phyloP scores from a whole-genome alignment of 805 yeast species.

The Starmerella bacillaris region DNA sequence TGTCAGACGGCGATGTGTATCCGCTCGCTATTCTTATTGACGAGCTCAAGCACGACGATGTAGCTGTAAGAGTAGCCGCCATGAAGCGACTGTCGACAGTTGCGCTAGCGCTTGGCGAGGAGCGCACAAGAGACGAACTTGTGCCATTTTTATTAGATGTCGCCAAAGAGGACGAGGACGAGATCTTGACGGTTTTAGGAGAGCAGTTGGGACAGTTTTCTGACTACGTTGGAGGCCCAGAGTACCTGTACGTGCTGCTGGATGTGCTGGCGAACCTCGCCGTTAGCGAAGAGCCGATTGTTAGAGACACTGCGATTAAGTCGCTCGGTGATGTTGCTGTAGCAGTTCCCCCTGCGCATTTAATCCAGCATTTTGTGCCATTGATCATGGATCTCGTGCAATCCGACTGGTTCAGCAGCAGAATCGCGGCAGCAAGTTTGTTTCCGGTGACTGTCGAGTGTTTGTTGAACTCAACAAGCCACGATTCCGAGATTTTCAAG shows the following conservation, averaged over 20 bases:
- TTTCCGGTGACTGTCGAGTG: constrained; percentile 39
- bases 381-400: constrained; percentile 59
- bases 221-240: constrained; percentile 73
- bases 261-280: constrained; percentile 66
- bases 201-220: constrained; percentile 76
- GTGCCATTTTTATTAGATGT: constrained; percentile 70
- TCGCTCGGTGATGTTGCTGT: constrained; percentile 57
- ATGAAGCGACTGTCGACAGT: constrained; percentile 88
- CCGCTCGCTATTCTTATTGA: constrained; percentile 94
- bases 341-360: constrained; percentile 41
- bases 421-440: constrained; percentile 81
- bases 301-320: constrained; percentile 82
- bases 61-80: constrained; percentile 79
- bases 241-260: constrained; percentile 38
- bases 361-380: constrained; percentile 50
- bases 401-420: constrained; percentile 87
- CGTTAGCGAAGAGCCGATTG: constrained; percentile 89
- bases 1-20: constrained; percentile 41
- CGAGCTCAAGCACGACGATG: constrained; percentile 92
- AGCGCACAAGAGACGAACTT: constrained; percentile 73
- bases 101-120: constrained; percentile 87
- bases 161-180: constrained; percentile 81
- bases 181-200: constrained; percentile 84
- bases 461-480: constrained; percentile 19
- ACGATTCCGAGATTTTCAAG: constrained; percentile 24